Conservation (phyloP, 257 asterid species). For the Nyctanthes arbortristis region DNA sequence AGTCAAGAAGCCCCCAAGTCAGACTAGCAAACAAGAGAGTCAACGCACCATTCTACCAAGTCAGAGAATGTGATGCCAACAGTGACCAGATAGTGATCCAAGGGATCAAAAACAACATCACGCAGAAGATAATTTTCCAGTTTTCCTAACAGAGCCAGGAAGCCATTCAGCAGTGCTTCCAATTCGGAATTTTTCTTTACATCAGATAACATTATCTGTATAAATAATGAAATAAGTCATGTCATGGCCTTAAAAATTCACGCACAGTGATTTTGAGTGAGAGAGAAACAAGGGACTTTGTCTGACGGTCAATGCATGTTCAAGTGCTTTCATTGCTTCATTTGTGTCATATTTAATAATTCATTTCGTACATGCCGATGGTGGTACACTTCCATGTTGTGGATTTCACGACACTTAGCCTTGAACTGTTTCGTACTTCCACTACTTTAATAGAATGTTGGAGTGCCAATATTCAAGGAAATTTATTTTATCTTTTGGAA, state of each 20-base stretch:
- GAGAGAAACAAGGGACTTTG: not conserved
- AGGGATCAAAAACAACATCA: too few relatives aligned
- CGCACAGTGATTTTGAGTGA: not conserved
- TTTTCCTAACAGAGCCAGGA: too few relatives aligned
- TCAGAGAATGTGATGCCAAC: too few relatives aligned
- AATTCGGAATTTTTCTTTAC: too few relatives aligned
- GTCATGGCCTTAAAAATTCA: not conserved
- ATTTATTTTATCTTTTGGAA: not conserved
- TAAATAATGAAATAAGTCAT: not conserved
- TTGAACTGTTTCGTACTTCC: not conserved
- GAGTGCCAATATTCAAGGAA: not conserved
- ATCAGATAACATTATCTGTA: too few relatives aligned
- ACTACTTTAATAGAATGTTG: conserved; percentile 4
- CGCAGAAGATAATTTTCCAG: too few relatives aligned
- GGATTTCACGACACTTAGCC: not conserved
- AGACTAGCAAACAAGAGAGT: too few relatives aligned
- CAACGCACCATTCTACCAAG: too few relatives aligned
- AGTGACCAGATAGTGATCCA: too few relatives aligned
- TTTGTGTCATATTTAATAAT: conserved; percentile 10
- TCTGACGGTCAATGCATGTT: not conserved
- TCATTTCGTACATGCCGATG: conserved; percentile 6
- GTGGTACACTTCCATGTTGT: not conserved
- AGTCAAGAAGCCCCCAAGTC: too few relatives aligned
- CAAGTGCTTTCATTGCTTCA: not conserved
- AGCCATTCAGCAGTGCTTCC: too few relatives aligned